A percentile compares a stretch with the other conserved stretches of the same genome.
These are phyloP conservation scores for Chlamydomonas schloesseri DNA, from an alignment of 139 green algal species.

Conservation along the genomic window DNA sequence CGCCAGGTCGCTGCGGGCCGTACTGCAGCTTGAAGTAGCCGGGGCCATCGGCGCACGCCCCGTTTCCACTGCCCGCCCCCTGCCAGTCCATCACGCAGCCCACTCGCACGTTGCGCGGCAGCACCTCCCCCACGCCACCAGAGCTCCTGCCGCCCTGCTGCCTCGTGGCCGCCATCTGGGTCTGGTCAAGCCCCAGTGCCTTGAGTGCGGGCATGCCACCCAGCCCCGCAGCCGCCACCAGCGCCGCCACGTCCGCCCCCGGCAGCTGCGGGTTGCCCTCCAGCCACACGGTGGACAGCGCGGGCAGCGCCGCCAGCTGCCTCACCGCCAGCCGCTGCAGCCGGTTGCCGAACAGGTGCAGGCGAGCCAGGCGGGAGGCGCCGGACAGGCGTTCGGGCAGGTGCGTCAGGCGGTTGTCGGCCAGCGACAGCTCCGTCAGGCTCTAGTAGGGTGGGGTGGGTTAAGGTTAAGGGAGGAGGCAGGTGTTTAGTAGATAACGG, in stretches of 20 bases:
- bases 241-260: slow-evolving; percentile 17
- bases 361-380: slow-evolving; percentile 62
- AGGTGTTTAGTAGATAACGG: too few species aligned
- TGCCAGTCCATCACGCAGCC: slow-evolving; percentile 30
- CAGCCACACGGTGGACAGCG: slow-evolving; percentile 71
- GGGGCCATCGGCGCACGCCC: slow-evolving; percentile 2
- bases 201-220: slow-evolving; percentile 28
- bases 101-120: slow-evolving; percentile 11
- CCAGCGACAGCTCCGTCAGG: slow-evolving; percentile 75
- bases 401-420: slow-evolving; percentile 67
- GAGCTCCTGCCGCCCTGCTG: not conserved
- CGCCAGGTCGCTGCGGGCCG: slow-evolving; percentile 7
- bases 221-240: slow-evolving; percentile 42
- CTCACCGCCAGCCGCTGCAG: slow-evolving; percentile 62
- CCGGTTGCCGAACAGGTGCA: slow-evolving; percentile 83
- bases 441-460: slow-evolving; percentile 26
- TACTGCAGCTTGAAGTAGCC: slow-evolving; percentile 91
- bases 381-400: slow-evolving; percentile 59
- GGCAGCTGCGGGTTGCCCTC: slow-evolving; percentile 82
- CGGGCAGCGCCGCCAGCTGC: slow-evolving; percentile 22
- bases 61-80: too few species aligned
- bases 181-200: slow-evolving; percentile 68
- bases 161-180: slow-evolving; percentile 15
- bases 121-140: not conserved
- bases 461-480: too few species aligned